Evolutionary conservation across 1,139 yeast species (phyloP), one percentile per base, ranked within the genome.

Genomic region (Scheffersomyces parashehatae): DNA sequence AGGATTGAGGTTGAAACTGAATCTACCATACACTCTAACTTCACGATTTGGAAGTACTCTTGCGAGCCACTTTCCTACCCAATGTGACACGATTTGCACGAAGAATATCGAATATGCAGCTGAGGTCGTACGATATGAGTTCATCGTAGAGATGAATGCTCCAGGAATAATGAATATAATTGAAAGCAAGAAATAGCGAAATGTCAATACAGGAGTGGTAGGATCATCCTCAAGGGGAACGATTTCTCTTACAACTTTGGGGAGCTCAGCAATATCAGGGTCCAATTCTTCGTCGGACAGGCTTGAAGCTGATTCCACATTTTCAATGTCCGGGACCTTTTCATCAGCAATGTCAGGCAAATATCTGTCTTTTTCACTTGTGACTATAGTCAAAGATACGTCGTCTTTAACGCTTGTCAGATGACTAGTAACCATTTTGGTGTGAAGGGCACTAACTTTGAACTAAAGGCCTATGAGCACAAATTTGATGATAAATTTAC

Each of bases 51-150:
- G 59, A 7, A 55, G 44, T 1, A 39, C 42, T 14, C 35, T 35
- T 3, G 59, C 58, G 6, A 55, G 39, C 55, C 57, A 54, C 35
- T 50, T 51, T 3, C 60, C 60, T 2, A 52, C 51, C 59, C 59
- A 55, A 35, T 56, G 59, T 20, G 51, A 48, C 6, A 50, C 58
- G 13, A 56, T 55, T 36, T 56, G 60, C 3, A 56, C 60, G 38
- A 55, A 56, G 40, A 56, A 55, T n/a, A 56, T 56, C 35, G 58
- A 53, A 31, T 56, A 56, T 8, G 58, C 57, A 6, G 59, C 59
- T 11, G 58, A 51, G 3, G 59, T 55, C n/a, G 60, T 55, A 5
- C 60, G 42, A 47, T 51, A 56, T 10, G 58, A 51, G 42, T 56
- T 56, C 54, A 56, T 48, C 10, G 58, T 54, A 36, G 54, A 58